A percentile compares a stretch with the other conserved stretches of the same genome.
Evolutionary conservation across 768 basidiomycete genomes (phyloP).

Genomic region (Tulasnella sp.): DNA sequence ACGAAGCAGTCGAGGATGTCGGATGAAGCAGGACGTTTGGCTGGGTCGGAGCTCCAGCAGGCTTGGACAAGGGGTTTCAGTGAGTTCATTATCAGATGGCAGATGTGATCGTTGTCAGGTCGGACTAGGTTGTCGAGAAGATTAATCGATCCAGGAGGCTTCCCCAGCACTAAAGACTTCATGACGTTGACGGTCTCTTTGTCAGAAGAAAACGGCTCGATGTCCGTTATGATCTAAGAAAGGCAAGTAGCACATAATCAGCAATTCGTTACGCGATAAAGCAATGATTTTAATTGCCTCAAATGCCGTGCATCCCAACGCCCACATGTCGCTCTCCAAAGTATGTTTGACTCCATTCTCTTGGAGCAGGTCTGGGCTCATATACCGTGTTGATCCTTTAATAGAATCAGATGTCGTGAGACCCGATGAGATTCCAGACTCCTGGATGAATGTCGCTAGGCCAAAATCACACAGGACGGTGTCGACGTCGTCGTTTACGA

Average conservation of each 20-base stretch:
- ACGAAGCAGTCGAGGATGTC: neutral
- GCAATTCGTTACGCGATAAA: neutral
- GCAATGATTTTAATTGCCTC: neutral
- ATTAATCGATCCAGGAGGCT: neutral
- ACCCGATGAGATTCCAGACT: neutral
- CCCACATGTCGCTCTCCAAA: neutral
- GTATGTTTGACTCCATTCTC: neutral
- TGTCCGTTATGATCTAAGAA: neutral
- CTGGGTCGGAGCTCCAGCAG: neutral
- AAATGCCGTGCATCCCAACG: neutral
- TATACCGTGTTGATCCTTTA: neutral
- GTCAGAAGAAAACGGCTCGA: neutral
- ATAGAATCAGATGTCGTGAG: neutral
- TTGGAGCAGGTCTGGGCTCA: neutral
- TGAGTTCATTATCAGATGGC: neutral
- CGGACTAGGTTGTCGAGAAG: neutral
- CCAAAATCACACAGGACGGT: neutral
- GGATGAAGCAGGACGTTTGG: neutral
- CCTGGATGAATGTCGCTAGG: neutral
- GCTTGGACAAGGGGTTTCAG: neutral
- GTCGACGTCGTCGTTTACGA: neutral
- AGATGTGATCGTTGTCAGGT: neutral
- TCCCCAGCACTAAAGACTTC: neutral
- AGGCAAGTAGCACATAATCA: neutral
- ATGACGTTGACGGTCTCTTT: neutral